Base-by-base conservation (phyloP, 164 flowering plant species). In the Liquidambar formosana region DNA sequence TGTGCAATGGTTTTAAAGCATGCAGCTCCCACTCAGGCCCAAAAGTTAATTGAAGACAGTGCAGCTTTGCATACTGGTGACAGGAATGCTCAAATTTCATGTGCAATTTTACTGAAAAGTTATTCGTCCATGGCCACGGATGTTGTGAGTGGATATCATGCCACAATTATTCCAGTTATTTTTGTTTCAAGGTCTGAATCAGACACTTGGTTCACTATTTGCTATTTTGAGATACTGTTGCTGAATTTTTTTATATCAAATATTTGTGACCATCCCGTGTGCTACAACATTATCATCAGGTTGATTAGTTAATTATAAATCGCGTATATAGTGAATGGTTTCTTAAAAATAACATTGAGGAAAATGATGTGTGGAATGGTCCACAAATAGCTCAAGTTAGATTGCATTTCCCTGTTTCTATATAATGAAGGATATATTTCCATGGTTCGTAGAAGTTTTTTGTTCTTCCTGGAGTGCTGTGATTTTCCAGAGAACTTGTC, bases 11-110 rank as follows among this genome's bases (percentile, higher is more conserved):
- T 86, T 65, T 68, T 95, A 75, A 93, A 91, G 85, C 74, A 86
- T 79, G 84, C 94, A 66, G 60, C 84, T 68, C 80, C 85, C 10
- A 67, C 87, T 63, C 93, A 85, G 78, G 92, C 89, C 41, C 83
- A 95, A 65, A 88, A 86, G 69, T 80, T 91, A 65, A 82, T 95
- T 61, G 99, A 95, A 66, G 97, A 95, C 33, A 89, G 89, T 19
- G 79, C 84, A 63, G 83, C 84, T 61, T 72, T 95, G 86, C 99
- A 95, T 73, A 65, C 76, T 65, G 96, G 96, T 57, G 98, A 95
- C 63, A 82, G 79, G 70, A 93, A 86, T 85, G 76, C 83, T 59
- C 97, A 88, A 77, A 82, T 93, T 54, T 76, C 99, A 41, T 93
- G 98, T 84, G 97, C 93, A 64, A 43, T 85, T 76, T 61, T 94